A percentile compares a stretch with the other conserved stretches of the same genome.
These are phyloP conservation scores for Aspergillus sp. DNA, from an alignment of 2,329 filamentous ascomycete species.

Conservation along the genomic window DNA sequence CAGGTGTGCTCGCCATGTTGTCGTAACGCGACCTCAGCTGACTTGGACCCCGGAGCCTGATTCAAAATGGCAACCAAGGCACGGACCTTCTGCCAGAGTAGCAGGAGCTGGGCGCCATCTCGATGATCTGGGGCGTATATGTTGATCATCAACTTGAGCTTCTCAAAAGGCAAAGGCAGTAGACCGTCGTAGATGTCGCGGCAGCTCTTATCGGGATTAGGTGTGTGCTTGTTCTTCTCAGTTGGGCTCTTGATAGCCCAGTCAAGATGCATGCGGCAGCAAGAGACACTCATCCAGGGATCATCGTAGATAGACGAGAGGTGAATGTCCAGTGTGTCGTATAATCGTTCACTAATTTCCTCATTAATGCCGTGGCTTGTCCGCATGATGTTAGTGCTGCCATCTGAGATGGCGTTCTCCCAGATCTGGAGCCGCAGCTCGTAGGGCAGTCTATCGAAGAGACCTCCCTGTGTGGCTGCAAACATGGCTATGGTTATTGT, in stretches of 20 bases:
- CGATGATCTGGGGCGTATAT: background rate
- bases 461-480: background rate
- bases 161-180: background rate
- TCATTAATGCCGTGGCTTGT: conserved; percentile 14
- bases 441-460: conserved; percentile 1
- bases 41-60: background rate
- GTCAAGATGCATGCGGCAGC: background rate
- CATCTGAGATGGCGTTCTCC: conserved; percentile 2
- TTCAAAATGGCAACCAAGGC: background rate
- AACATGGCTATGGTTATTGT: background rate
- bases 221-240: background rate
- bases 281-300: conserved; percentile 2
- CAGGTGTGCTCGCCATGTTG: background rate
- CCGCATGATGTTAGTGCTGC: conserved; percentile 3
- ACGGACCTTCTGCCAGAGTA: background rate
- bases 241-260: background rate
- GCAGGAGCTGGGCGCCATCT: background rate
- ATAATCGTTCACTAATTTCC: conserved; percentile 13
- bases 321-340: conserved; percentile 14
- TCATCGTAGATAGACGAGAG: background rate
- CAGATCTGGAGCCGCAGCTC: conserved; percentile 16
- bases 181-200: background rate
- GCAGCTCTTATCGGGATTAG: background rate
- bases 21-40: background rate
- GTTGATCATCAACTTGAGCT: background rate